Conservation (phyloP, 2,329 filamentous ascomycete species). For the Xylariaceae sp. region DNA sequence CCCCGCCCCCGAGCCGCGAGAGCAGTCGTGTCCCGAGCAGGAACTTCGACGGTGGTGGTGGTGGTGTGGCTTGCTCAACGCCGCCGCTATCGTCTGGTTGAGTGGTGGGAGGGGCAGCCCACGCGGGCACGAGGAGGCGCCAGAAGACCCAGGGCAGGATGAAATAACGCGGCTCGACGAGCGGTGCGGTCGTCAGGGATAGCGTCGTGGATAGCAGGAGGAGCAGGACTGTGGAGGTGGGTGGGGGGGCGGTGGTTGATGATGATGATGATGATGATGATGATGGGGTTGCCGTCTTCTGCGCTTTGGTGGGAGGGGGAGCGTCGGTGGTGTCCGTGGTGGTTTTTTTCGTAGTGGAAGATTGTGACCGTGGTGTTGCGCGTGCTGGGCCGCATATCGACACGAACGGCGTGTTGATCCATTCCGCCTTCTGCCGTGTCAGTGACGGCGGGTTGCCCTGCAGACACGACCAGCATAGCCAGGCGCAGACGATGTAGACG, state of each 20-base stretch:
- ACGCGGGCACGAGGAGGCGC: slow-evolving; percentile 72
- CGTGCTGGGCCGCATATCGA: too few relatives aligned
- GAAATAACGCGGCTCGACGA: slow-evolving; percentile 95
- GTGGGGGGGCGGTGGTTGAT: slow-evolving; percentile 32
- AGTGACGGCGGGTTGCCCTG: slow-evolving; percentile 43
- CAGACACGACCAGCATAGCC: slow-evolving; percentile 66
- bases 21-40: slow-evolving; percentile 10
- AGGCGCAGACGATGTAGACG: slow-evolving; percentile 72
- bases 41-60: slow-evolving; percentile 1
- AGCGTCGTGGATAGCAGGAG: slow-evolving; percentile 71
- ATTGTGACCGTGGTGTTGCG: too few relatives aligned
- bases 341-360: too few relatives aligned
- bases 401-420: slow-evolving; percentile 21
- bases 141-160: slow-evolving; percentile 95
- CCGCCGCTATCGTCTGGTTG: neutral
- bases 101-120: slow-evolving; percentile 6
- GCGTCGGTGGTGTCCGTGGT: too few relatives aligned
- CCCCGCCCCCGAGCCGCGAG: too few relatives aligned
- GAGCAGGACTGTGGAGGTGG: slow-evolving; percentile 57
- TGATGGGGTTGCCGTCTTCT: slow-evolving; percentile 20
- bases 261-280: too few relatives aligned
- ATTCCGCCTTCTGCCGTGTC: neutral
- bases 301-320: slow-evolving; percentile 22
- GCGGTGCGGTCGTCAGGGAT: slow-evolving; percentile 82
- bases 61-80: too few relatives aligned